Evolutionary conservation across 495 filamentous ascomycete genomes (phyloP).

Genomic region (Pyronema omphalodes): DNA sequence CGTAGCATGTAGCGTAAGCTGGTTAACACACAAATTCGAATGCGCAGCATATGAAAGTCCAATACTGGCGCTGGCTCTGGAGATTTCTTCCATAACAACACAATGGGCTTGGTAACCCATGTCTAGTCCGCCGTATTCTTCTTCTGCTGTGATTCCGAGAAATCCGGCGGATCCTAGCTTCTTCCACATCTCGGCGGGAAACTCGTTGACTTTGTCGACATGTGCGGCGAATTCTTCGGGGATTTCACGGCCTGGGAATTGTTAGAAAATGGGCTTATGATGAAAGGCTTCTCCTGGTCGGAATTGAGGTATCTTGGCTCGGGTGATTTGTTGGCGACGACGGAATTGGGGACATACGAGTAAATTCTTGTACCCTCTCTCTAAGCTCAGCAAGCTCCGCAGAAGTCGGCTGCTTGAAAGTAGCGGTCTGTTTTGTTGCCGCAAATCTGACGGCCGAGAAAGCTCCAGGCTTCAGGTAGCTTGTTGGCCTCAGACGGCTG

Average conservation of each 20-base stretch:
- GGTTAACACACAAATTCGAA: conserved; percentile 92
- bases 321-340: too few species aligned
- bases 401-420: conserved; percentile 56
- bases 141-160: conserved; percentile 83
- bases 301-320: too few species aligned
- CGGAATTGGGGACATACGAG: conserved; percentile 29
- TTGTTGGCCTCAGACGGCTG: not conserved
- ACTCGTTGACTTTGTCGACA: conserved; percentile 73
- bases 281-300: too few species aligned
- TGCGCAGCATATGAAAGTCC: conserved; percentile 89
- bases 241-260: conserved; percentile 42
- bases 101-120: conserved; percentile 98
- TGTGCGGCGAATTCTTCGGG: conserved; percentile 60
- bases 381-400: conserved; percentile 69
- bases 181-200: conserved; percentile 80
- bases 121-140: conserved; percentile 74
- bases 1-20: conserved; percentile 79
- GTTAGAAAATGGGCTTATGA: too few species aligned
- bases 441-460: conserved; percentile 15
- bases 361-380: conserved; percentile 84
- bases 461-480: not conserved
- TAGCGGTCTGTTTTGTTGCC: conserved; percentile 69
- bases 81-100: conserved; percentile 80
- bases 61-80: conserved; percentile 54
- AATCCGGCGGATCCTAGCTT: conserved; percentile 86